Percentiles rank a stretch among this genome's conserved stretches.
These are phyloP conservation scores for Candida xiaguanensis DNA, from an alignment of 805 yeast genomes.

Conservation along the genomic window DNA sequence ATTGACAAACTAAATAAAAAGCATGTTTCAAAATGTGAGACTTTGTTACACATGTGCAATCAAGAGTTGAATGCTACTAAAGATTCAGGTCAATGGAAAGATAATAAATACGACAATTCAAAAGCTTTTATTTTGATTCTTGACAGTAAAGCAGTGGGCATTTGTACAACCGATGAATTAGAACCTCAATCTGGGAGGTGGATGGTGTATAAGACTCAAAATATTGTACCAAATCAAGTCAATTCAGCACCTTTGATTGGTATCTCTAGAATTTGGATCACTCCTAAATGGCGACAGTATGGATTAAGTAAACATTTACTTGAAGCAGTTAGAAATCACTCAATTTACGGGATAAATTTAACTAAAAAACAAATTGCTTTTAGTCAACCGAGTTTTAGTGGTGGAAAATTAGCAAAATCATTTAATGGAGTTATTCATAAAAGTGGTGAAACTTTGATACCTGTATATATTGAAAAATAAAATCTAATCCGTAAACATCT, in stretches of 20 bases:
- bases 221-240: slow-evolving; percentile 44
- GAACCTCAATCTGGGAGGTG: slow-evolving; percentile 41
- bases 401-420: slow-evolving; percentile 53
- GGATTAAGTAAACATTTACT: slow-evolving; percentile 50
- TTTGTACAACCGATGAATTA: slow-evolving; percentile 50
- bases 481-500: slow-evolving; percentile 23
- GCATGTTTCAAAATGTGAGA: slow-evolving; percentile 24
- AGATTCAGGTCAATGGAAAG: slow-evolving; percentile 32
- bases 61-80: slow-evolving; percentile 55
- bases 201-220: slow-evolving; percentile 55
- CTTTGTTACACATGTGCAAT: slow-evolving; percentile 51
- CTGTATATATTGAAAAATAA: slow-evolving; percentile 35
- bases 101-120: slow-evolving; percentile 11
- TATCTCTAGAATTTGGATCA: slow-evolving; percentile 43
- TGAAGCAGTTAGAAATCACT: slow-evolving; percentile 37
- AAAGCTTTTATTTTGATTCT: slow-evolving; percentile 48
- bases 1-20: slow-evolving; percentile 19
- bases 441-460: slow-evolving; percentile 47
- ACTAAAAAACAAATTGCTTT: slow-evolving; percentile 50
- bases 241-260: slow-evolving; percentile 34
- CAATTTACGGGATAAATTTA: slow-evolving; percentile 48
- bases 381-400: slow-evolving; percentile 70
- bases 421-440: slow-evolving; percentile 57
- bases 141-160: slow-evolving; percentile 48
- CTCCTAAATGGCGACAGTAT: slow-evolving; percentile 41